Conservation (phyloP, 2,329 filamentous ascomycete genomes). For the Colletotrichum gloeosporioides region DNA sequence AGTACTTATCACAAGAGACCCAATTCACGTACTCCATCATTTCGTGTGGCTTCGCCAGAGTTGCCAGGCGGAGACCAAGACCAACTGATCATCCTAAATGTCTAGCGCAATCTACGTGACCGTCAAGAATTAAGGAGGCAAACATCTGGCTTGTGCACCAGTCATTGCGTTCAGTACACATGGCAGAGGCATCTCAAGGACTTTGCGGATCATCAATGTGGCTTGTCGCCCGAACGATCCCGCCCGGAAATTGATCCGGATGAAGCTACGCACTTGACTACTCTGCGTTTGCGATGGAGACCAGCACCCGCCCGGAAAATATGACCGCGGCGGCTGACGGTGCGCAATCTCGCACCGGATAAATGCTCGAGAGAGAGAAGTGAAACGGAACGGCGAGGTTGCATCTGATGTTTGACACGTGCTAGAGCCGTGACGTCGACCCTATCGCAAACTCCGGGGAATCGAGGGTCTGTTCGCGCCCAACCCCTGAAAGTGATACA, state of each 20-base stretch:
- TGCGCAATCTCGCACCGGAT: not conserved
- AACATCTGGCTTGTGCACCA: not conserved
- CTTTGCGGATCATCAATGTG: not conserved
- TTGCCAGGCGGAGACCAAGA: not conserved
- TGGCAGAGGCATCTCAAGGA: not conserved
- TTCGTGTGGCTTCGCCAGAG: not conserved
- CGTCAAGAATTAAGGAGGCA: not conserved
- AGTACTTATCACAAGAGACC: not conserved
- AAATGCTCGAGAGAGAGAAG: not conserved
- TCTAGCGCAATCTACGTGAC: not conserved
- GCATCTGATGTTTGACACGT: slow-evolving; percentile 17
- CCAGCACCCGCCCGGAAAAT: not conserved
- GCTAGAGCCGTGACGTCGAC: slow-evolving; percentile 2
- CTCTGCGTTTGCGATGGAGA: not conserved
- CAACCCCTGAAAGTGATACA: not conserved
- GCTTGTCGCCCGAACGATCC: not conserved
- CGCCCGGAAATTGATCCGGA: not conserved
- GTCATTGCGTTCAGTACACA: not conserved
- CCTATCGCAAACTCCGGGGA: not conserved
- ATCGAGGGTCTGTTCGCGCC: slow-evolving; percentile 7
- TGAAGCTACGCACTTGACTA: not conserved
- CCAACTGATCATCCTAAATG: fast-evolving
- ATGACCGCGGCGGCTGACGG: not conserved
- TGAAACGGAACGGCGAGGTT: not conserved
- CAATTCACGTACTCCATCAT: not conserved